Conservation (phyloP, 2,329 filamentous ascomycete species). For the Leptosphaerulina australis region DNA sequence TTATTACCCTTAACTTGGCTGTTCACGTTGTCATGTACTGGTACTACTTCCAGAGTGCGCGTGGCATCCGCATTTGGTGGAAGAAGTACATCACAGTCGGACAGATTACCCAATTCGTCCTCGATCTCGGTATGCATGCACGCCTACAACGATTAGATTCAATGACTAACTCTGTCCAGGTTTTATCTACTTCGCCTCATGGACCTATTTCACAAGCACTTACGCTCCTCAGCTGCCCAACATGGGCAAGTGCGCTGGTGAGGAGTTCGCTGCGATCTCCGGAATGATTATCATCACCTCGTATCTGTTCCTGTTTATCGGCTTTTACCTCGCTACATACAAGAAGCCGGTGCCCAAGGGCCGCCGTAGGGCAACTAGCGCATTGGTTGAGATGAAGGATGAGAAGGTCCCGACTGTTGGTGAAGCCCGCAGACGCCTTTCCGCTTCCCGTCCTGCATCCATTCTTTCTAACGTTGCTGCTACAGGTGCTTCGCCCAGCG, state of each 20-base stretch:
- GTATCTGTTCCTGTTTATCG: constrained; percentile 98
- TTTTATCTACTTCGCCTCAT: constrained; percentile 99
- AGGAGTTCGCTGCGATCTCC: constrained; percentile 94
- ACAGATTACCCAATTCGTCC: constrained; percentile 96
- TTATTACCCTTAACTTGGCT: constrained; percentile 87
- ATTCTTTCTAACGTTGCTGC: constrained; percentile 47
- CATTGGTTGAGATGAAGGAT: constrained; percentile 81
- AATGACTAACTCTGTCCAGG: constrained; percentile 58
- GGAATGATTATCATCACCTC: constrained; percentile 92
- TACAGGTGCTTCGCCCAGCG: constrained; percentile 54
- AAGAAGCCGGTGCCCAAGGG: constrained; percentile 79
- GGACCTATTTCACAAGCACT: constrained; percentile 93
- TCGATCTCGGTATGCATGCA: constrained; percentile 79
- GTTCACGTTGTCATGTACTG: constrained; percentile 99
- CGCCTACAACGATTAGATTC: neutral
- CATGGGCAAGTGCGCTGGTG: constrained; percentile 83
- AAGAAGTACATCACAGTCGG: constrained; percentile 99
- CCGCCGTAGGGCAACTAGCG: constrained; percentile 79
- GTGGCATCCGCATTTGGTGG: constrained; percentile 97
- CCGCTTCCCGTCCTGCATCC: constrained; percentile 49
- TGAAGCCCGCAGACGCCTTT: constrained; percentile 59
- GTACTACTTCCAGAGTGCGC: constrained; percentile 99
- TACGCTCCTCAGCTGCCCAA: constrained; percentile 89
- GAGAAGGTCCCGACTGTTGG: constrained; percentile 65
- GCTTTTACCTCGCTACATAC: constrained; percentile 98